Evolutionary conservation across 129 eudicot genomes (phyloP).

Genomic region (Solidago caesia): DNA sequence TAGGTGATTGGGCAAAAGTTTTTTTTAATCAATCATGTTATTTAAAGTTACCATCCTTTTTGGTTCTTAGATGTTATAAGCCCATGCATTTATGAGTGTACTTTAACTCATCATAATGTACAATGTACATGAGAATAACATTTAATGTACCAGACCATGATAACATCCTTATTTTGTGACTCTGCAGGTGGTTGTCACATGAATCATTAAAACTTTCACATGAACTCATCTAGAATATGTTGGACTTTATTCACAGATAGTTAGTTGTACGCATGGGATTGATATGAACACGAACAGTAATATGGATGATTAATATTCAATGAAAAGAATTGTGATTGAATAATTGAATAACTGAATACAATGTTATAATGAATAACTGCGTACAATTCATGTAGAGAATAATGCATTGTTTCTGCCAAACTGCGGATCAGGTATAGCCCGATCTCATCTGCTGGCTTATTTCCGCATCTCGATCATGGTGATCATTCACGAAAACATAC

Average conservation of each 20-base stretch:
- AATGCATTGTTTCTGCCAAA: constrained; percentile 25
- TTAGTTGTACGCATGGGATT: background rate
- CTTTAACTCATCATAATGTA: constrained; percentile 4
- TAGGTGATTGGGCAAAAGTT: constrained; percentile 7
- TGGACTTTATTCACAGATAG: constrained; percentile 1
- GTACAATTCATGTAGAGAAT: constrained; percentile 20
- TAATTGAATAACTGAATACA: constrained; percentile 22
- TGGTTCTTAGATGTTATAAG: constrained; percentile 10
- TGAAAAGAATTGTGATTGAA: constrained; percentile 13
- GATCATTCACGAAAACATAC: constrained; percentile 32
- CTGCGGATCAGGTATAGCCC: constrained; percentile 26
- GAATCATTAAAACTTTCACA: constrained; percentile 28
- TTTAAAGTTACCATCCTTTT: constrained; percentile 1
- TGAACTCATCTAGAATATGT: constrained; percentile 22
- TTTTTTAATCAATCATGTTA: background rate
- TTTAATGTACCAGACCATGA: constrained; percentile 21
- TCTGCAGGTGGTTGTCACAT: constrained; percentile 33
- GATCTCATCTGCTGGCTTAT: constrained; percentile 27
- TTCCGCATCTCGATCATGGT: constrained; percentile 29
- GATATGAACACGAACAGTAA: background rate
- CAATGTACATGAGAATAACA: constrained; percentile 24
- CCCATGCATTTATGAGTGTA: constrained; percentile 20
- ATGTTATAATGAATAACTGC: constrained; percentile 32
- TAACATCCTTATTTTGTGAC: constrained; percentile 33
- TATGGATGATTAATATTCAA: constrained; percentile 10